Evolutionary conservation across 345 rosid genomes (phyloP).

Genomic region (Syzygium aromaticum): DNA sequence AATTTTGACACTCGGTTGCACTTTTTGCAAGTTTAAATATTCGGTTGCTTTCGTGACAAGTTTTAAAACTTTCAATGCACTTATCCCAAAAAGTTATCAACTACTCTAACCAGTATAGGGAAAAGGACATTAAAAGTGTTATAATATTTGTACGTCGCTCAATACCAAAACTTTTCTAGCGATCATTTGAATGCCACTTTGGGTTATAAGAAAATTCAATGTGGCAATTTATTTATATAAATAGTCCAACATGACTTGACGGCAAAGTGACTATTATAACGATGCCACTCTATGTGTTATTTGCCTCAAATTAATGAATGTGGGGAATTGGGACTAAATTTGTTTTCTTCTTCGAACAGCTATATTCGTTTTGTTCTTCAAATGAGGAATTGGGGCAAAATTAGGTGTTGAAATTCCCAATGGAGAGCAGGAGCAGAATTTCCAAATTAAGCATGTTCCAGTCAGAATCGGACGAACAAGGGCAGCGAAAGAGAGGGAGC

Average conservation of each 20-base stretch:
- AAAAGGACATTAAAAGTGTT: no score
- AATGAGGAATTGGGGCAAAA: not conserved
- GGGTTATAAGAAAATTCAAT: no score
- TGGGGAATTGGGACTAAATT: not conserved
- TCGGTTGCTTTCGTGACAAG: no score
- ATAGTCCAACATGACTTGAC: not conserved
- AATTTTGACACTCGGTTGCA: no score
- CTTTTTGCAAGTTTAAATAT: no score
- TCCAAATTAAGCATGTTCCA: not conserved
- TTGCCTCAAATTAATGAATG: no score
- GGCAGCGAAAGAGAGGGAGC: not conserved
- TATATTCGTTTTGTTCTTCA: not conserved
- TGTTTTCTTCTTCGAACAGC: not conserved
- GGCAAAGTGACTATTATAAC: no score
- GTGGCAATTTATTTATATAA: not conserved
- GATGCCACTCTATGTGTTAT: not conserved
- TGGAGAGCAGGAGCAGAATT: not conserved
- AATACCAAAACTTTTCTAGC: no score
- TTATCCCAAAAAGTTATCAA: not conserved
- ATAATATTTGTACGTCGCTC: no score
- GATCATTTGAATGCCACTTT: not conserved
- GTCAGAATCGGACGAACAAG: not conserved
- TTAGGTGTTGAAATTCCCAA: not conserved
- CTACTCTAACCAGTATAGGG: constrained; percentile 46
- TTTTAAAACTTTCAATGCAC: no score